Base-by-base conservation (phyloP, 2,329 filamentous ascomycete genomes). In the Pestalotiopsis sp. region DNA sequence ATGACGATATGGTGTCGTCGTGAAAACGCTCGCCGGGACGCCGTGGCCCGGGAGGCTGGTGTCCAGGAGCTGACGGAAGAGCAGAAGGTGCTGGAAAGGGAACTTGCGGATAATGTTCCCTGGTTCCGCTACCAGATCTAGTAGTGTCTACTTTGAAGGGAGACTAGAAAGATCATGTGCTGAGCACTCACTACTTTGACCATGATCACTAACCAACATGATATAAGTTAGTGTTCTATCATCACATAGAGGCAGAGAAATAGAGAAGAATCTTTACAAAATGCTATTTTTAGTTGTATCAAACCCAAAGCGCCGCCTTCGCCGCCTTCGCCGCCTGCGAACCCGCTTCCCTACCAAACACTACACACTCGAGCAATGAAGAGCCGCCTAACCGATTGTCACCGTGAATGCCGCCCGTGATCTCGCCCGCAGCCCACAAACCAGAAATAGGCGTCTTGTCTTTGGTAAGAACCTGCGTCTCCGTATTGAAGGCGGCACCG, bases 371-470 rank as follows among this genome's bases (percentile, higher is more conserved):
- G 6, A 91, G 75, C 66, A 91, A 72, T 1, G 87, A 90, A 4
- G 86, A 89, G 0, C 89, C 89, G 17, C 88, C 89, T 0, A 91
- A 75, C 14, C 89, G 80, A 73, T 91, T 91, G 62, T 87, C 87
- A 0, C 89, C 89, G 73, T 91, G 89, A 7, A 92, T 80, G 0
- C 90, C 90, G 0, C 90, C 90, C 0, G 89, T 90, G 20, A 91
- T 85, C 79, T 91, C 90, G 0, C 90, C 90, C 0, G 89, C 89
- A 0, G 85, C 89, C 85, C 88, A 91, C 0, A 91, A 72, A 0
- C 89, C 89, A 3, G 81, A 74, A 41, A 91, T 86, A 0, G 83
- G 83, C 39, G 75, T 75, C 13, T 82, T 75, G 2, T 78, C 74
- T 7, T 75, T 73, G 25, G 81, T 77, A 13, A 91, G 73, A 0